These are phyloP conservation scores for Fusarium sp. DNA, from an alignment of 2,329 filamentous ascomycete genomes.

Conservation along the genomic window DNA sequence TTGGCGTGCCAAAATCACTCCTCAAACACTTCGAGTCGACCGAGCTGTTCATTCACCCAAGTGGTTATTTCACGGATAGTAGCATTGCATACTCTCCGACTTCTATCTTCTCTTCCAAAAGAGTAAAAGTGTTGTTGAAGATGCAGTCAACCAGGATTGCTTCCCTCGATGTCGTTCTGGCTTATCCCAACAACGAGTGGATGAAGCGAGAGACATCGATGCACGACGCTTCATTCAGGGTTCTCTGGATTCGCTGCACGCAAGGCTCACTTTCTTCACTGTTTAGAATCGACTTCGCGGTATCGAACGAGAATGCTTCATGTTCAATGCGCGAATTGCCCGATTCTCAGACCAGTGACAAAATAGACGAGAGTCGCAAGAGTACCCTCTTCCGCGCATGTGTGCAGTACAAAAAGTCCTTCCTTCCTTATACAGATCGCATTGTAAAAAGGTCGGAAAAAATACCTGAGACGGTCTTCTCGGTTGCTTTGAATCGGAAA, in stretches of 20 bases:
- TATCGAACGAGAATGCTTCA: conserved; percentile 10
- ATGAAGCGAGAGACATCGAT: neutral
- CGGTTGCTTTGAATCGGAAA: neutral
- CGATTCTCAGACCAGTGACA: neutral
- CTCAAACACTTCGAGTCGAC: neutral
- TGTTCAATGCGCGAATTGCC: conserved; percentile 5
- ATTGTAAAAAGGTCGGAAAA: neutral
- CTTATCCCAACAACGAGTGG: conserved; percentile 5
- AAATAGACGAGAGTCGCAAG: conserved; percentile 1
- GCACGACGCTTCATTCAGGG: conserved; percentile 5
- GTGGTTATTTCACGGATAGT: neutral
- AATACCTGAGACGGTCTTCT: neutral
- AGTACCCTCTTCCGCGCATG: neutral
- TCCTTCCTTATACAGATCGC: conserved; percentile 11
- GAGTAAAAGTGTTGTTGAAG: neutral
- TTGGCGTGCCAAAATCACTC: conserved; percentile 3
- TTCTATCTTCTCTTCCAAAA: neutral
- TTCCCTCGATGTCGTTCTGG: neutral
- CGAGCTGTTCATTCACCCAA: conserved; percentile 5
- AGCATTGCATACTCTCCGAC: neutral
- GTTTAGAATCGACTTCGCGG: conserved; percentile 5
- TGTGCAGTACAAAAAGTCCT: conserved; percentile 7
- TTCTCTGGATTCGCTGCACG: conserved; percentile 1
- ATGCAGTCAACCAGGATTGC: neutral
- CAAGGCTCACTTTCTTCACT: neutral